A percentile compares a stretch with the other conserved stretches of the same genome.
phyloP scores from a whole-genome alignment of 2,329 filamentous ascomycete species.

The Neopestalotiopsis clavispora region DNA sequence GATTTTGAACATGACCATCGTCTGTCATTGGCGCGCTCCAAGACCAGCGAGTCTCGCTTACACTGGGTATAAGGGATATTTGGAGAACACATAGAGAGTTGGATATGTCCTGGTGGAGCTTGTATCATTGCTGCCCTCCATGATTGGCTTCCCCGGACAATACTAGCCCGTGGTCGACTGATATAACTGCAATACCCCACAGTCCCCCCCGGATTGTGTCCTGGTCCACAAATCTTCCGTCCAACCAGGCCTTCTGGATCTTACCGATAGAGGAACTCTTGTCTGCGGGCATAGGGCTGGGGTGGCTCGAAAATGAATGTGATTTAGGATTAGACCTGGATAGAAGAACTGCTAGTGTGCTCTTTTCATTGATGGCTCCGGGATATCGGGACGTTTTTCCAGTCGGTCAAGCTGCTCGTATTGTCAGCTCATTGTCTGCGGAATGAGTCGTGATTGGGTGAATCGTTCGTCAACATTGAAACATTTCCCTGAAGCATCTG shows the following conservation, averaged over 20 bases:
- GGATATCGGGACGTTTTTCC: slow-evolving; percentile 10
- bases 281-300: not conserved
- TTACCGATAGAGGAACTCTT: not conserved
- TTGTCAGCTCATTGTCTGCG: not conserved
- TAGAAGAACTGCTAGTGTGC: not conserved
- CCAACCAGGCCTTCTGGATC: slow-evolving; percentile 13
- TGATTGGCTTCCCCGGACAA: slow-evolving; percentile 16
- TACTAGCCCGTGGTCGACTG: slow-evolving; percentile 6
- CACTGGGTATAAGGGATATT: not conserved
- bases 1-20: not conserved
- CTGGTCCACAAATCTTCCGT: slow-evolving; percentile 16
- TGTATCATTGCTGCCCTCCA: not conserved
- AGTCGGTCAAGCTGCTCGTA: not conserved
- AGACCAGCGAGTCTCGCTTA: not conserved
- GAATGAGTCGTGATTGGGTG: not conserved
- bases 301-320: not conserved
- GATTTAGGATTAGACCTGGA: not conserved
- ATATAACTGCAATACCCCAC: slow-evolving; percentile 13
- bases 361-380: not conserved
- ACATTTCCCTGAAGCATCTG: not conserved
- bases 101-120: not conserved
- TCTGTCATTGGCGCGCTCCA: slow-evolving; percentile 1
- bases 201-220: slow-evolving; percentile 5
- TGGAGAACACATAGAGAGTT: not conserved
- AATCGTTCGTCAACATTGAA: not conserved